Base-by-base conservation (phyloP, 2,329 filamentous ascomycete species). In the Chaetomium olivaceum region DNA sequence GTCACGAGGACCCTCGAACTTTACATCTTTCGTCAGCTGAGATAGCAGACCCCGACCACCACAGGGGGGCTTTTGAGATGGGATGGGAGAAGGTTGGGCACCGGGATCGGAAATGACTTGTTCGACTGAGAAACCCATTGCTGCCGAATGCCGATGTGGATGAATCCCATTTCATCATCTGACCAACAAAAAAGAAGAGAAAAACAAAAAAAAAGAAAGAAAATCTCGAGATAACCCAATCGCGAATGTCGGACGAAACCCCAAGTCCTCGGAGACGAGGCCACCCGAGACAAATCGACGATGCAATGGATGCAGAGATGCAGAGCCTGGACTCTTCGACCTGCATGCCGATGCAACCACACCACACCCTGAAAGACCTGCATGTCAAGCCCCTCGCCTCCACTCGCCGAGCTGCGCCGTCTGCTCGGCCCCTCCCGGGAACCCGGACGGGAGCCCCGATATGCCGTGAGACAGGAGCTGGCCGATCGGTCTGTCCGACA, bases 1-100 rank as follows among this genome's bases (percentile, higher is more conserved):
- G 57, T 64, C 62, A 64, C 62, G 56, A 50, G 61, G 29, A 58
- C 61, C 33, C 33, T 58, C 14, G 48, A 57, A 57, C 29, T 33
- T 29, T 56, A 39, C 39, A 27, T 48, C 39, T 11, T 21, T 50
- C 12, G 25, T 31, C 33, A 46, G 19, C 56, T 50, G 25, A 43
- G 39, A 21, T 12, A 43, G 29, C 21, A 19, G 16, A 23, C n/a
- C 46, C n/a, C n/a, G 19, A 43, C 21, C n/a, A 21, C 27, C 12
- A 14, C 16, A 16, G 3, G 29, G 31, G n/a, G n/a, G n/a, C n/a
- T 7, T 48, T 48, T 23, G 46, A 48, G 23, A 19, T 29, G 46
- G 25, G 43, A 60, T 60, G 46, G 43, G 58, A 60, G 51, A 39
- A n/a, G 5, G 39, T 43, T 43, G 39, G 36, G 16, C 39, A 59